These are phyloP conservation scores for Rhexocercosporidium sp. DNA, from an alignment of 2,329 filamentous ascomycete genomes.

Conservation along the genomic window DNA sequence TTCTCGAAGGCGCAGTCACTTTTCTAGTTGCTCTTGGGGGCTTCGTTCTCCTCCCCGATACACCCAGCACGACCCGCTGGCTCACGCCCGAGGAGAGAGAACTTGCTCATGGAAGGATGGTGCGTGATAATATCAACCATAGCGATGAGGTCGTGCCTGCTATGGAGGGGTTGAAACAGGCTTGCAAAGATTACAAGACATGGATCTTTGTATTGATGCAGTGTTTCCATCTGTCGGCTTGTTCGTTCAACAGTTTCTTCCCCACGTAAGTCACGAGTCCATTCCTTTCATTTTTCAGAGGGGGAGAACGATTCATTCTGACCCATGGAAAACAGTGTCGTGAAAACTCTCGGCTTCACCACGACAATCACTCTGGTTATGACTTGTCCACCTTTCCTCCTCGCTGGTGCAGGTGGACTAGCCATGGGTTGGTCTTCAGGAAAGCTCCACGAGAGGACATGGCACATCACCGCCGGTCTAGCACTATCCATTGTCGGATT, in stretches of 20 bases:
- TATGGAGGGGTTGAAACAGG: conserved; percentile 47
- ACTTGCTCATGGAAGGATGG: conserved; percentile 50
- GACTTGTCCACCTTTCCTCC: conserved; percentile 42
- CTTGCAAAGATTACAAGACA: conserved; percentile 23
- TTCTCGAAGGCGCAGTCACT: conserved; percentile 47
- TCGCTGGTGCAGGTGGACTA: conserved; percentile 31
- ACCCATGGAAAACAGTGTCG: conserved; percentile 36
- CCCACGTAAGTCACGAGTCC: conserved; percentile 43
- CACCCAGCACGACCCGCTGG: conserved; percentile 46
- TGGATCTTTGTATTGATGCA: conserved; percentile 28
- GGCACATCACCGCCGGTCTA: conserved; percentile 40
- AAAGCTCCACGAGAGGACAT: conserved; percentile 39
- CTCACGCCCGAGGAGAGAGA: conserved; percentile 46
- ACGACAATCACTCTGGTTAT: conserved; percentile 51
- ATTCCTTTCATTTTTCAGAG: conserved; percentile 37
- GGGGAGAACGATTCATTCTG: not conserved
- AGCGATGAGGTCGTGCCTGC: conserved; percentile 38
- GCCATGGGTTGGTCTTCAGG: conserved; percentile 35
- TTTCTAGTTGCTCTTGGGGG: conserved; percentile 42
- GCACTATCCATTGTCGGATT: conserved; percentile 41
- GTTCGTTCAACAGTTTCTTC: conserved; percentile 53
- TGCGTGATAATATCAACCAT: conserved; percentile 50
- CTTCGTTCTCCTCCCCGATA: conserved; percentile 45
- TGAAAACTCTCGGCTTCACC: conserved; percentile 51
- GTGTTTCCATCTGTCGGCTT: conserved; percentile 47